Base-by-base conservation (phyloP, 2,329 filamentous ascomycete species). In the Aspergillus sp. region DNA sequence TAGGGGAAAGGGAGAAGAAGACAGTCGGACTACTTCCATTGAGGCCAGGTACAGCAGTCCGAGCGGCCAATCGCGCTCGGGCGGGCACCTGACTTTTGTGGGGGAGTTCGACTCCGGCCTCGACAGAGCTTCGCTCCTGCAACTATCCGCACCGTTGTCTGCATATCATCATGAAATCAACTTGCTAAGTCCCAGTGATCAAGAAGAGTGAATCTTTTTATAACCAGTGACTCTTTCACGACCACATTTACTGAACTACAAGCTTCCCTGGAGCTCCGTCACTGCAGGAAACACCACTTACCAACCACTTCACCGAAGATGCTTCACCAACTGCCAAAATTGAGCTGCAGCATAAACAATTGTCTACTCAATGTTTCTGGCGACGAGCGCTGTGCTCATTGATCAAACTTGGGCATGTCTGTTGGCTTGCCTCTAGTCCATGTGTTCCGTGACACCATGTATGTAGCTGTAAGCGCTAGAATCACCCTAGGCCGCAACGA, bases 31-130 rank as follows among this genome's bases (percentile, higher is more conserved):
- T 69, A 72, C 73, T 36, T 36, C 32, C 70, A 64, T 55, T 36
- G 39, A 44, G 53, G 53, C 53, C 53, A 55, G 53, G 53, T 55
- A 55, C 53, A 55, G 53, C 53, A 47, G 53, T 30, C 25, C 15
- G 53, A 6, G 27, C 25, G 30, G 42, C 53, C 53, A 55, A 55
- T 55, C 53, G 23, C 39, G 58, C 57, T 49, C 63, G 62, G 67
- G 67, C 70, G 68, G 68, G 70, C 68, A 70, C 70, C 69, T 69
- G 70, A 66, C 66, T 64, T 36, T 66, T 65, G 64, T 65, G 67
- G 64, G 62, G 64, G 42, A 55, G 53, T 19, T 32, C n/a, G 38
- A 61, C 36, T 59, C 55, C 61, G 54, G 51, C 58, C 47, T 36
- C 32, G 11, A 36, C 32, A 2, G 25, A 8, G 5, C 30, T 50